Conservation (phyloP, 768 basidiomycete species). For the Podaxis mareebaensis region DNA sequence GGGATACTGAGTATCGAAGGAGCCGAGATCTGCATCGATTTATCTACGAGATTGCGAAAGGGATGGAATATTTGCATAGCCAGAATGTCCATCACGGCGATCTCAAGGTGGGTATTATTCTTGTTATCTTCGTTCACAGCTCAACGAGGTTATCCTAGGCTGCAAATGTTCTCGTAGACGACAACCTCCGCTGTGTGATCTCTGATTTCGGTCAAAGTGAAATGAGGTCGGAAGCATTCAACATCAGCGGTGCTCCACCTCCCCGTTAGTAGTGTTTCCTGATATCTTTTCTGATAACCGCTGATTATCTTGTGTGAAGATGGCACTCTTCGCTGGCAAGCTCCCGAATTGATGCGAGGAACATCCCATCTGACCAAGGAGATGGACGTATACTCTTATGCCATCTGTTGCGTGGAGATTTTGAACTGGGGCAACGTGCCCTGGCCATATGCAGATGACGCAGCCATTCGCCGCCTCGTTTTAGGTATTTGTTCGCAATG, state of each 20-base stretch:
- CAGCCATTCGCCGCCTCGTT: slow-evolving; percentile 51
- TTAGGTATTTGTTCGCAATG: slow-evolving; percentile 36
- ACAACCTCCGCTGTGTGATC: slow-evolving; percentile 65
- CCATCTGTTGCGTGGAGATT: slow-evolving; percentile 65
- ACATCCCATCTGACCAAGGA: slow-evolving; percentile 46
- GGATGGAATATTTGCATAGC: slow-evolving; percentile 79
- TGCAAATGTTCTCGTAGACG: slow-evolving; percentile 76
- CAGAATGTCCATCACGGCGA: slow-evolving; percentile 76
- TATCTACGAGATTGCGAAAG: slow-evolving; percentile 74
- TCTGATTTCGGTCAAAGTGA: slow-evolving; percentile 85
- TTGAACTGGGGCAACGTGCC: slow-evolving; percentile 62
- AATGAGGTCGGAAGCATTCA: slow-evolving; percentile 71
- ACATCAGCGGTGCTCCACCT: slow-evolving; percentile 51
- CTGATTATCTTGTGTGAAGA: slow-evolving; percentile 30
- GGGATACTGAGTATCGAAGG: slow-evolving; percentile 20
- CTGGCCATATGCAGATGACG: slow-evolving; percentile 53
- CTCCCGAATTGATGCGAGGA: slow-evolving; percentile 65
- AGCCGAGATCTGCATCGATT: slow-evolving; percentile 54
- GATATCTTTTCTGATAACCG: slow-evolving; percentile 1
- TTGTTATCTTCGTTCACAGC: neutral
- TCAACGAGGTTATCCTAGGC: slow-evolving; percentile 37
- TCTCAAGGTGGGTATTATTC: slow-evolving; percentile 58
- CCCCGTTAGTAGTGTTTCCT: slow-evolving; percentile 40
- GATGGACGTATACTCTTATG: slow-evolving; percentile 71
- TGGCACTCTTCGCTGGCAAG: slow-evolving; percentile 72